Base-by-base conservation (phyloP, 78 protist genomes). In the Dictyostelium purpureum region DNA sequence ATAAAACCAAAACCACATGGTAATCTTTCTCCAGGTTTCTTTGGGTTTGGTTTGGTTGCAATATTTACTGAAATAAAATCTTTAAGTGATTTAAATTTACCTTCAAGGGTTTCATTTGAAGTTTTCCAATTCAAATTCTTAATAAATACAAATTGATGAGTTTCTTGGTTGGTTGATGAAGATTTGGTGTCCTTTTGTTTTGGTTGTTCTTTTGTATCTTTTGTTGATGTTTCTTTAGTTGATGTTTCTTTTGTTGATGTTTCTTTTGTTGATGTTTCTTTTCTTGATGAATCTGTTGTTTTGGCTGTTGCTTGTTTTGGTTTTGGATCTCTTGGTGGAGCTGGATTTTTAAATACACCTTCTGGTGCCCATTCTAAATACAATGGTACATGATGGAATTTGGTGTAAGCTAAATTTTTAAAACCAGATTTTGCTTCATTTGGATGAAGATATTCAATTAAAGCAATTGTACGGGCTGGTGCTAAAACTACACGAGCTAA, bases 291-390 rank as follows among this genome's bases (percentile, higher is more conserved):
- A 19, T 19, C 24, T 26, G 4, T 21, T 2, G 49, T 56, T 54
- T 73, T 51, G 10, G 33, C 12, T n/a, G 19, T 74, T n/a, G 18
- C 59, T 51, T 65, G 18, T 19, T 54, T n/a, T 28, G 28, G 6
- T 56, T 26, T 78, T 4, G 2, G 43, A 16, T 40, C 49, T 31
- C 63, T 33, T 42, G 74, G 19, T 4, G 7, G 51, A 11, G 95
- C 87, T 28, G 49, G 61, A 5, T 26, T 38, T 49, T 59, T 65
- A 54, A 91, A 91, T 12, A 91, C 28, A 28, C 80, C 89, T 6
- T 16, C 79, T 18, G 98, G 99, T 31, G 99, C 99, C 99, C 99
- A 98, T 65, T 98, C 99, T 6, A 99, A 93, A 69, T 87, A 98
- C 19, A 99, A 79, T 33, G 99, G 99, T 35, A 89, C 96, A 18